phyloP scores from a whole-genome alignment of 257 asterid species.

The Salvia rosmarinus region DNA sequence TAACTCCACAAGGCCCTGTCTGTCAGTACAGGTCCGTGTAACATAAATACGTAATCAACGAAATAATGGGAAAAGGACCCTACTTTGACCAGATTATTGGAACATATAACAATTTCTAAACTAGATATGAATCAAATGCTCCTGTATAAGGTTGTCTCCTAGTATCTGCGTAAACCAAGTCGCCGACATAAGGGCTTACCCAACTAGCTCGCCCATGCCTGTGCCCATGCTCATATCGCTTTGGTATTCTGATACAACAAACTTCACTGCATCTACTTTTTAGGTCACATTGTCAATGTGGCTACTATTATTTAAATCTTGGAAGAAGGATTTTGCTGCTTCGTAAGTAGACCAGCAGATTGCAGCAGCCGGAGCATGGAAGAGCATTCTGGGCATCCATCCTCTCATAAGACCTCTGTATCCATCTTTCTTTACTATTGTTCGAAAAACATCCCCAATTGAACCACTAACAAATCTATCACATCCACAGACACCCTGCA shows the following conservation, averaged over 20 bases:
- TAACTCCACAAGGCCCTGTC: slow-evolving; percentile 8
- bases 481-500: slow-evolving; percentile 96
- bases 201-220: slow-evolving; percentile 8
- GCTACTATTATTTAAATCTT: slow-evolving; percentile 45
- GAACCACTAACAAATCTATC: slow-evolving; percentile 81
- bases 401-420: slow-evolving; percentile 90
- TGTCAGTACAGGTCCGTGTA: slow-evolving; percentile 7
- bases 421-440: slow-evolving; percentile 84
- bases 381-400: slow-evolving; percentile 96
- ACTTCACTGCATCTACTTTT: slow-evolving; percentile 14
- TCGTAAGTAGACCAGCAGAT: slow-evolving; percentile 98
- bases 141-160: slow-evolving; percentile 29
- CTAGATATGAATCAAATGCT: slow-evolving; percentile 29
- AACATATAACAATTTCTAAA: neutral
- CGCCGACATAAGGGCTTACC: slow-evolving; percentile 8
- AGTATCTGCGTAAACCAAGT: slow-evolving; percentile 28
- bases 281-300: slow-evolving; percentile 42
- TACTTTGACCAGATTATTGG: slow-evolving; percentile 27
- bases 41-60: neutral
- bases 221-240: neutral
- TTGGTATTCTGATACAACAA: slow-evolving; percentile 35
- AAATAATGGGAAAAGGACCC: neutral
- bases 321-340: slow-evolving; percentile 83
- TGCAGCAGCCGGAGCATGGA: slow-evolving; percentile 99
- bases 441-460: slow-evolving; percentile 67